Base-by-base conservation (phyloP, 2,329 filamentous ascomycete genomes). In the Aspergillus aculeatinus region DNA sequence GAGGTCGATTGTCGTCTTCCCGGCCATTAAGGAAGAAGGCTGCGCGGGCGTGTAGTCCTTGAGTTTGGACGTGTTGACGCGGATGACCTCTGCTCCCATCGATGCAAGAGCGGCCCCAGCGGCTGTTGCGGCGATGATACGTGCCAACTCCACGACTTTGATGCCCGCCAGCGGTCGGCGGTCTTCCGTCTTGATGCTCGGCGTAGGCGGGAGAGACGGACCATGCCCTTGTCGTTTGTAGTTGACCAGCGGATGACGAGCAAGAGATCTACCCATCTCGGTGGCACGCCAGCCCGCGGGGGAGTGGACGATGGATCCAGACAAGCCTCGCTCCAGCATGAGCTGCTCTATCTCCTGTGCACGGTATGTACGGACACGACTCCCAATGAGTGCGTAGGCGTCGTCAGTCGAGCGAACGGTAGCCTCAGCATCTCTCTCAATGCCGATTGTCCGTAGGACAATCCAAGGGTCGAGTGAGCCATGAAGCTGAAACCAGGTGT, bases 401-500 rank as follows among this genome's bases (percentile, higher is more conserved):
- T 61, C 61, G 23, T 47, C 23, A 6, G 61, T 50, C 0, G 57
- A 29, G 16, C 58, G 44, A 23, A 64, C 56, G n/a, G n/a, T n/a
- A n/a, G n/a, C n/a, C 0, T 58, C 39, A 4, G 67, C 62, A 19
- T 62, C 58, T 31, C 74, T 67, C 51, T 81, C 70, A 52, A 84
- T 74, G 4, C 79, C 80, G 48, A 83, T 78, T 21, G 78, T 76
- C 29, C 72, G 65, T 1, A 84, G 73, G 0, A 79, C 79, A 2
- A 76, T 74, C 2, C 69, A 66, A 0, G 81, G 77, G 35, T 81
- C 68, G 49, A 84, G 72, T 0, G 79, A 82, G 4, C 82, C 82
- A 57, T 84, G 81, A 1, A 85, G 72, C 12, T 80, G 80, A 65
- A 82, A 85, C 78, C 79, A 83, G 0, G 77, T 74, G 0, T 74